phyloP scores from a whole-genome alignment of 2,329 filamentous ascomycete species.

The Diaporthe sp. region DNA sequence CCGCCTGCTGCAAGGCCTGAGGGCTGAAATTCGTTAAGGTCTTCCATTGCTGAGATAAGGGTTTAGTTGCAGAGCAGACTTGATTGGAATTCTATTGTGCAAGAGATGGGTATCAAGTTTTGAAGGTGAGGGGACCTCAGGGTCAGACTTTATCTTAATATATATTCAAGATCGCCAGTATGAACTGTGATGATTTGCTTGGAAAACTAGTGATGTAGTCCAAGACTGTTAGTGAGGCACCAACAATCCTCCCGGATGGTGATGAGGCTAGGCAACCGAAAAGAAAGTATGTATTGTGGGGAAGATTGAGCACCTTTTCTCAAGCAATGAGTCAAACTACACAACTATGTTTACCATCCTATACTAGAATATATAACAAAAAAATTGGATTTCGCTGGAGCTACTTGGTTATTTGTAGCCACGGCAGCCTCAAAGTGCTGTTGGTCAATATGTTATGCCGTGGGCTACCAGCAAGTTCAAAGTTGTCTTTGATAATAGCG shows the following conservation, averaged over 20 bases:
- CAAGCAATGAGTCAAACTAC: background rate
- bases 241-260: background rate
- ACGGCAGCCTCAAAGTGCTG: too few relatives aligned
- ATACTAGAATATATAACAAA: background rate
- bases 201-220: background rate
- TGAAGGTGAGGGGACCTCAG: background rate
- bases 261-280: background rate
- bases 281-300: background rate
- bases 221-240: conserved; percentile 2
- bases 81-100: background rate
- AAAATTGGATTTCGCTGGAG: background rate
- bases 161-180: background rate
- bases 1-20: background rate
- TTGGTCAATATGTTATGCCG: too few relatives aligned
- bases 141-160: background rate
- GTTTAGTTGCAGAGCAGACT: background rate
- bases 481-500: too few relatives aligned
- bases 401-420: too few relatives aligned
- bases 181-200: background rate
- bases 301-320: background rate
- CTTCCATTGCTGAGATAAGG: background rate
- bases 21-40: background rate
- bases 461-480: too few relatives aligned
- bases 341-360: background rate
- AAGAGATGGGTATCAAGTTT: too few relatives aligned